Conservation (phyloP, 139 green algal genomes). For the Closterium sp. region DNA sequence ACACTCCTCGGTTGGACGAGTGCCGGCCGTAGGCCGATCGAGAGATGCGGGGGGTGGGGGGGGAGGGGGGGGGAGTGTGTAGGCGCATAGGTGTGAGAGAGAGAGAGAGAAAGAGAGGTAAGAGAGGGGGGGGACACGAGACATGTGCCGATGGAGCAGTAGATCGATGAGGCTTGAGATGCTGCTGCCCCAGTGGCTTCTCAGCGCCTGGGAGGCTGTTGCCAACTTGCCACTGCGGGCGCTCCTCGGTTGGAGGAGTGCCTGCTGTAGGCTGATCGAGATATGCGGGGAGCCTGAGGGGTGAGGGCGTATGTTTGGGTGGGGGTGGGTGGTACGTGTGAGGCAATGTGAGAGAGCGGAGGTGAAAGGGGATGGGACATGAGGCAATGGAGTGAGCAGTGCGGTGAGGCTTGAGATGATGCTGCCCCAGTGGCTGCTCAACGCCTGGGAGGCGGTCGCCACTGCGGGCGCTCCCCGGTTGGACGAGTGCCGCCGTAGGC, state of each 20-base stretch:
- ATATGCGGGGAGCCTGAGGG: no score
- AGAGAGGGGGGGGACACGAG: not conserved
- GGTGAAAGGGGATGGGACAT: not conserved
- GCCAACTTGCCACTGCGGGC: not conserved
- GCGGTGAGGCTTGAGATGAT: constrained; percentile 81
- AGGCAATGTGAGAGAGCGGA: not conserved
- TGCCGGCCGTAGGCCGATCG: no score
- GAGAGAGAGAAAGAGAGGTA: not conserved
- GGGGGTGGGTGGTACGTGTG: not conserved
- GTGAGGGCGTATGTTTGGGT: not conserved
- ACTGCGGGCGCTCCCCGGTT: not conserved
- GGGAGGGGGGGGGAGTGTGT: not conserved
- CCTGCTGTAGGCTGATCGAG: no score
- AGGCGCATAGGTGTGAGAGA: not conserved
- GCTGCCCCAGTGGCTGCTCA: constrained; percentile 73
- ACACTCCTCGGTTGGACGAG: not conserved
- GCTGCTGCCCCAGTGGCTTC: constrained; percentile 81
- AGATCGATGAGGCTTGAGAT: constrained; percentile 72
- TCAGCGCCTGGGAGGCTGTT: not conserved
- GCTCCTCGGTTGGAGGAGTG: not conserved
- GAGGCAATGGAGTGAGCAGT: not conserved
- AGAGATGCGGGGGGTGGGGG: no score
- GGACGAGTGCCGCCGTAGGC: not conserved
- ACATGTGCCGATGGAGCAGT: not conserved
- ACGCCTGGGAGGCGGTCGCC: not conserved